phyloP scores from a whole-genome alignment of 805 yeast species.

The Starmerella gropengiesseri region DNA sequence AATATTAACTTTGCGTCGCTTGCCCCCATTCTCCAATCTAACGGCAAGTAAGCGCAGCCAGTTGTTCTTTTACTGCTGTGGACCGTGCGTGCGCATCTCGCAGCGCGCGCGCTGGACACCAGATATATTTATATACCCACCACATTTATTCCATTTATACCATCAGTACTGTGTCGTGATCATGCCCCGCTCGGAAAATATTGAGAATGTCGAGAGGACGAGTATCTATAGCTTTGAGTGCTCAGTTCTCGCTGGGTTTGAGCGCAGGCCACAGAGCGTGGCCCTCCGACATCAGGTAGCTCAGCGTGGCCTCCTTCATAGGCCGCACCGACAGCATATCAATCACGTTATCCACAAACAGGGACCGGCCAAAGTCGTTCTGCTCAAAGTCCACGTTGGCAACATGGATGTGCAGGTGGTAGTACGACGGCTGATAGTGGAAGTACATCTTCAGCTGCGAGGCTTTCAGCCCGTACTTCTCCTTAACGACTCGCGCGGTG shows the following conservation, averaged over 20 bases:
- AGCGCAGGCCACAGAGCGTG: slow-evolving; percentile 45
- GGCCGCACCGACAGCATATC: slow-evolving; percentile 46
- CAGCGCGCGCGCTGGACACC: too few relatives aligned
- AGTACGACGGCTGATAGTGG: slow-evolving; percentile 90
- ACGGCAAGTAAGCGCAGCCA: neutral
- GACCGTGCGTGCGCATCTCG: too few relatives aligned
- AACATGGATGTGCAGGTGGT: slow-evolving; percentile 88
- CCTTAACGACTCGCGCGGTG: slow-evolving; percentile 40
- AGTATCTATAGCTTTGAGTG: too few relatives aligned
- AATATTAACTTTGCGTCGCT: slow-evolving; percentile 14
- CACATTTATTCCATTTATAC: too few relatives aligned
- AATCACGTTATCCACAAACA: slow-evolving; percentile 68
- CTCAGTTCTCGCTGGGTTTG: neutral
- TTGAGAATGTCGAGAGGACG: too few relatives aligned
- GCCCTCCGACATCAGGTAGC: slow-evolving; percentile 62
- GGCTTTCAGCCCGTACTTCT: slow-evolving; percentile 37
- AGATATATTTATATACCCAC: too few relatives aligned
- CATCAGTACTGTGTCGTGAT: too few relatives aligned
- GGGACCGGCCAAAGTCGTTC: slow-evolving; percentile 73
- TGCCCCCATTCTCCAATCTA: slow-evolving; percentile 19
- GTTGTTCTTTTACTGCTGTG: too few relatives aligned
- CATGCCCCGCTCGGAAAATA: too few relatives aligned
- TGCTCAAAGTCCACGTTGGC: slow-evolving; percentile 61
- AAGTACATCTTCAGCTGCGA: slow-evolving; percentile 66
- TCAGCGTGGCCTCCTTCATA: slow-evolving; percentile 49